Evolutionary conservation across 2,329 filamentous ascomycete genomes (phyloP).

Genomic region (Fusarium longipes): DNA sequence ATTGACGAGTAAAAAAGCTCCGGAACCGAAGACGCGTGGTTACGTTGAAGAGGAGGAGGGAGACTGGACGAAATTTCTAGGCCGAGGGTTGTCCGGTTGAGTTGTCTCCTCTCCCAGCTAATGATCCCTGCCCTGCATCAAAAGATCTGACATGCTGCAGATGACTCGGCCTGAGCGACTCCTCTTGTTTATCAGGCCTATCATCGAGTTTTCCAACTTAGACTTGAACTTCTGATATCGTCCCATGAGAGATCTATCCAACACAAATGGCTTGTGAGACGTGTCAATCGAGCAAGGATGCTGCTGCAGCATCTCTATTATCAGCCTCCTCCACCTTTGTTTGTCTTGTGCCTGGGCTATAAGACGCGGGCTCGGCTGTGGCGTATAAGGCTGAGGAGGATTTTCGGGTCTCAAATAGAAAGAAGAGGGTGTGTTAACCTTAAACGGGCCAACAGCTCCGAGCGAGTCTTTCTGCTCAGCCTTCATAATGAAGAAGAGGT

Average conservation of each 20-base stretch:
- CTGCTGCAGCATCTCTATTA: not conserved
- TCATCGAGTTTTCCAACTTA: not conserved
- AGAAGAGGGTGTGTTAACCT: conserved; percentile 3
- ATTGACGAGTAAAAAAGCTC: conserved; percentile 10
- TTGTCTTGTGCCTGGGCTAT: not conserved
- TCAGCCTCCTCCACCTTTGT: not conserved
- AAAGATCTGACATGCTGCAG: conserved; percentile 16
- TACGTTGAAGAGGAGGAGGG: not conserved
- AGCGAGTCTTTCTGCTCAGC: conserved; percentile 9
- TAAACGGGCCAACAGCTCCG: conserved; percentile 17
- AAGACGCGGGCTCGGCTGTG: conserved; percentile 1
- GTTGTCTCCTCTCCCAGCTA: not conserved
- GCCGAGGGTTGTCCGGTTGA: not conserved
- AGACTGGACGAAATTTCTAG: not conserved
- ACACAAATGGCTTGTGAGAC: conserved; percentile 20
- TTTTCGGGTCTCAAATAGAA: not conserved
- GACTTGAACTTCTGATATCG: not conserved
- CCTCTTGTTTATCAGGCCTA: not conserved
- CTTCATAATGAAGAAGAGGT: conserved; percentile 14
- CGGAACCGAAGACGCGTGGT: not conserved
- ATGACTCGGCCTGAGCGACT: conserved; percentile 1
- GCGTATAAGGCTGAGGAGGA: conserved; percentile 27
- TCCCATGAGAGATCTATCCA: not conserved
- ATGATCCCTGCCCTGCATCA: conserved; percentile 16
- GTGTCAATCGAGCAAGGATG: conserved; percentile 11